These are phyloP conservation scores for Endogone sp. DNA, from an alignment of 192 early-diverging fungal genomes.

Conservation along the genomic window DNA sequence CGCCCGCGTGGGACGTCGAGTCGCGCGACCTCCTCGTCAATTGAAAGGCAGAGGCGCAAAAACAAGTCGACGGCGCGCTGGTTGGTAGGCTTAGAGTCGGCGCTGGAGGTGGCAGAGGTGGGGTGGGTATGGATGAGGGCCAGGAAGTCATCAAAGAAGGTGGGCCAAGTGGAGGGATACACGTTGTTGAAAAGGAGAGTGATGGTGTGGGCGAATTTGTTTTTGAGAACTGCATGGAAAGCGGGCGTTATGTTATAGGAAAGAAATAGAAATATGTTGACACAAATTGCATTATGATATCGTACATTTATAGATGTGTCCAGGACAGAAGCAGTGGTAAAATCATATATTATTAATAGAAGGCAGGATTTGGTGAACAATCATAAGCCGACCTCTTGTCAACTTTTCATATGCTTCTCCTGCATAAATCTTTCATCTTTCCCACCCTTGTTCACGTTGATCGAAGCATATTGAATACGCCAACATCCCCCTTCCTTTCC, in stretches of 20 bases:
- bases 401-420: neutral
- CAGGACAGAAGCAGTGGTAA: neutral
- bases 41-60: conserved; percentile 68
- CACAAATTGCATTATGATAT: neutral
- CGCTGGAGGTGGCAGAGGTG: conserved; percentile 32
- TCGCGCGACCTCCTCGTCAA: conserved; percentile 89
- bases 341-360: too few relatives aligned
- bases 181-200: conserved; percentile 75
- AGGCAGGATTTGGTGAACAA: neutral
- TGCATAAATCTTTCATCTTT: too few relatives aligned
- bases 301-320: neutral
- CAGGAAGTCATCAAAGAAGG: conserved; percentile 86
- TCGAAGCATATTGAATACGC: neutral
- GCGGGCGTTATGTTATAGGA: neutral
- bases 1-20: conserved; percentile 59
- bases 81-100: conserved; percentile 20
- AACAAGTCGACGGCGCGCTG: conserved; percentile 66
- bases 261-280: neutral
- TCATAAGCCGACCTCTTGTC: neutral
- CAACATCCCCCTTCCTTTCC: too few relatives aligned
- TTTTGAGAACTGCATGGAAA: conserved; percentile 49
- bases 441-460: neutral
- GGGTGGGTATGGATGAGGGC: conserved; percentile 49
- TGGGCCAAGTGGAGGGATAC: conserved; percentile 84
- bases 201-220: conserved; percentile 82